These are phyloP conservation scores for Vachellia collinsii DNA, from an alignment of 306 rosid genomes.

Conservation along the genomic window DNA sequence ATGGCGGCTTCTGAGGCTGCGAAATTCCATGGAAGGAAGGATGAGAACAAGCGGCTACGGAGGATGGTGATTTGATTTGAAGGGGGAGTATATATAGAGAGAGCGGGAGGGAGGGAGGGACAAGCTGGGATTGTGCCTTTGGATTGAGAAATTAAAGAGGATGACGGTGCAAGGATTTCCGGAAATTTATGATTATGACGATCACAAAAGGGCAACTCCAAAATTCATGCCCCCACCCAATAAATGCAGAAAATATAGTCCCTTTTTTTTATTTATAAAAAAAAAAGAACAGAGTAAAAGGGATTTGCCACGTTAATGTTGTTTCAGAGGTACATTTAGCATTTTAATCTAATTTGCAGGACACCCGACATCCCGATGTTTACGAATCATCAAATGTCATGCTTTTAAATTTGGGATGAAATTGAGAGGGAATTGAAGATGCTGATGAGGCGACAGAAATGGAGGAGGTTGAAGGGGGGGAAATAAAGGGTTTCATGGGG, in stretches of 20 bases:
- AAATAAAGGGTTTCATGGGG: too few relatives aligned
- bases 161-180: neutral
- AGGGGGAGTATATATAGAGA: neutral
- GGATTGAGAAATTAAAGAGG: neutral
- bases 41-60: neutral
- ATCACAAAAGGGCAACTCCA: neutral
- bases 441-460: too few relatives aligned
- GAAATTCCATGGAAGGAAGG: slow-evolving; percentile 17
- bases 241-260: neutral
- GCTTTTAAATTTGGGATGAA: too few relatives aligned
- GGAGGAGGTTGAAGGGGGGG: too few relatives aligned
- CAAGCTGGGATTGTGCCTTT: neutral
- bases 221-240: neutral
- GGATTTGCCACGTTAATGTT: too few relatives aligned
- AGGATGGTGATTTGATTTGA: neutral
- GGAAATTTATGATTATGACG: neutral
- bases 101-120: neutral
- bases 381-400: too few relatives aligned
- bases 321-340: too few relatives aligned
- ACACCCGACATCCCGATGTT: too few relatives aligned
- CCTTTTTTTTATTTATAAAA: too few relatives aligned
- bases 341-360: too few relatives aligned
- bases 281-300: too few relatives aligned
- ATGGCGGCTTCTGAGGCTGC: slow-evolving; percentile 38
- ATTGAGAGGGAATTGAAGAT: too few relatives aligned